Evolutionary conservation across 805 yeast species (phyloP).

Genomic region (Candida nonsorbophila): DNA sequence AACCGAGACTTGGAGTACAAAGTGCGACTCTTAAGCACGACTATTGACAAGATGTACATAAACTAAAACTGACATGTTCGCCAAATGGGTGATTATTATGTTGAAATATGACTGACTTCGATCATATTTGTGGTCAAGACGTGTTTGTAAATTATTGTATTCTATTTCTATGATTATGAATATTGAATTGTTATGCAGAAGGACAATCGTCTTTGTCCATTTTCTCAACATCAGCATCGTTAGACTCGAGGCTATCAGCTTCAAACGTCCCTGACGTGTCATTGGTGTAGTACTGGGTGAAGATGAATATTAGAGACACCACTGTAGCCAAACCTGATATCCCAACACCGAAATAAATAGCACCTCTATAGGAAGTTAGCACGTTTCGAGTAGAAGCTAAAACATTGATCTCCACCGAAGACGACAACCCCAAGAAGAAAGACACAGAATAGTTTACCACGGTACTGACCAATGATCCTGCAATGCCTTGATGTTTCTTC

Average conservation of each 20-base stretch:
- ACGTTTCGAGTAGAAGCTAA: slow-evolving; percentile 5
- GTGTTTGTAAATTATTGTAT: too few relatives aligned
- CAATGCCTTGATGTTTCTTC: slow-evolving; percentile 65
- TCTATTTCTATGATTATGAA: too few relatives aligned
- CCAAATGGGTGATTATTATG: too few relatives aligned
- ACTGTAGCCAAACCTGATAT: slow-evolving; percentile 45
- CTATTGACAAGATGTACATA: too few relatives aligned
- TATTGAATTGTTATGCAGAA: too few relatives aligned
- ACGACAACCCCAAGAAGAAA: slow-evolving; percentile 64
- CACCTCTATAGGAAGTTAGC: slow-evolving; percentile 49
- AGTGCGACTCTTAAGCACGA: too few relatives aligned
- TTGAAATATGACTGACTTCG: too few relatives aligned
- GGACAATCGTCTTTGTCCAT: too few relatives aligned
- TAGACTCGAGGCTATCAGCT: slow-evolving; percentile 1
- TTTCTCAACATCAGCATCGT: too few relatives aligned
- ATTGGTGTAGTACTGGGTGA: slow-evolving; percentile 6
- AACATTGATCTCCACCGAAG: slow-evolving; percentile 49
- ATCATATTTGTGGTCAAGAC: too few relatives aligned
- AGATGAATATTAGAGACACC: slow-evolving; percentile 21
- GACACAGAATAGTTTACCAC: slow-evolving; percentile 70
- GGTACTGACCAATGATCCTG: slow-evolving; percentile 68
- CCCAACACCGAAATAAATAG: slow-evolving; percentile 59
- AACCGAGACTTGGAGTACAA: too few relatives aligned
- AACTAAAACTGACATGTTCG: too few relatives aligned
- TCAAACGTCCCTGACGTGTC: slow-evolving; percentile 7